Evolutionary conservation across 176 grass and related monocot species (phyloP).

Genomic region (Aegilops umbellulata): DNA sequence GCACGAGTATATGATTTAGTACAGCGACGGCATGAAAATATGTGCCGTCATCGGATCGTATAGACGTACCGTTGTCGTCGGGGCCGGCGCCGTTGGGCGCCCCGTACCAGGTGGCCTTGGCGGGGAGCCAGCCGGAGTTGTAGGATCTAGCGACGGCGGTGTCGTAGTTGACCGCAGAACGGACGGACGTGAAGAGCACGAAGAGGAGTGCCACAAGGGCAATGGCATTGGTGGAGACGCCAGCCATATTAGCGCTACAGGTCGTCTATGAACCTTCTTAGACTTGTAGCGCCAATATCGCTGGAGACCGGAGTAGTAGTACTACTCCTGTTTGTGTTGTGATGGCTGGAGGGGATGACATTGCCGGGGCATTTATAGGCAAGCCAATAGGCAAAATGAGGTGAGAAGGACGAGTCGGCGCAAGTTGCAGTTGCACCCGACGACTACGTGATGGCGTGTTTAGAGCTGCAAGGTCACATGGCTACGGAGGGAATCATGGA

Average conservation of each 20-base stretch:
- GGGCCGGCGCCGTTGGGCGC: slow-evolving; percentile 49
- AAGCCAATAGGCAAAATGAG: background rate
- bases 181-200: slow-evolving; percentile 15
- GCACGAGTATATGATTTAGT: background rate
- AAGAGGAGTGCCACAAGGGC: slow-evolving; percentile 19
- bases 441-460: slow-evolving; percentile 13
- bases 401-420: background rate
- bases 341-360: background rate
- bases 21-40: background rate
- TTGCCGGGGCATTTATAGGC: slow-evolving; percentile 39
- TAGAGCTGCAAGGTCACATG: slow-evolving; percentile 27
- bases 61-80: slow-evolving; percentile 34
- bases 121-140: slow-evolving; percentile 32
- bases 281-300: background rate
- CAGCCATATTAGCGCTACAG: background rate
- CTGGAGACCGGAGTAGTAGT: background rate
- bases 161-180: background rate
- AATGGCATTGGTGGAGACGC: background rate
- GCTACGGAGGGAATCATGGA: slow-evolving; percentile 42
- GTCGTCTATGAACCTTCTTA: background rate
- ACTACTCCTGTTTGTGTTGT: background rate
- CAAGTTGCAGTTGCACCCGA: slow-evolving; percentile 23
- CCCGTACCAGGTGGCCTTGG: slow-evolving; percentile 63
- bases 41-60: background rate
- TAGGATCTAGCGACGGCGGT: background rate